Evolutionary conservation across 75 land plant species (phyloP), one percentile per base, ranked within the genome.

Genomic region (Picea glauca): DNA sequence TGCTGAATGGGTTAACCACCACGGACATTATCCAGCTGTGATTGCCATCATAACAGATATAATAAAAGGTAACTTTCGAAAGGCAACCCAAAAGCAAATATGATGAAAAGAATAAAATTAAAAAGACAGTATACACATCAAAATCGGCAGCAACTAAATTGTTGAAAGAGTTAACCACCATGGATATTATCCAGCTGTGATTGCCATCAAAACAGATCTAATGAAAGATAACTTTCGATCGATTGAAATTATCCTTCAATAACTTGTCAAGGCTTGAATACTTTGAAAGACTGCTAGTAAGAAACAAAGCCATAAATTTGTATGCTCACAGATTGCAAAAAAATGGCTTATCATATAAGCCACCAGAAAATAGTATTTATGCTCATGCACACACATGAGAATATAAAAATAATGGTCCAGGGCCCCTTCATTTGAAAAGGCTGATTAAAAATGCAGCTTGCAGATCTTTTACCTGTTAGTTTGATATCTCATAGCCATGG

Each of bases 371-470:
- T n/a, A 43, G 21, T 13, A 43, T 70, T 70, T 70, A 70, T 70
- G 40, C 74, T 20, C 13, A 18, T 46, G 35, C 26, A 70, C 56
- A 70, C 73, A 12, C 46, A 43, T 70, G 12, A 38, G 74, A 70
- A 46, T 43, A 13, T 43, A 20, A 70, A 70, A 70, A 43, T 70
- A 70, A 70, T 70, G 74, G n/a, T 40, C 74, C n/a, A 2, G n/a
- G 11, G 11, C 35, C 74, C 74, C 35, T n/a, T 40, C n/a, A 38
- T 40, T 7, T 70, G 43, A n/a, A 63, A 70, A 70, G 74, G 74
- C 54, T 43, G 17, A 15, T n/a, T 70, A 70, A 70, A 70, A 70
- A 40, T 43, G 74, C 74, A 43, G 74, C 74, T 70, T 40, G 50
- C 35, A 70, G 50, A 43, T 70, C 50, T 70, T 43, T 8, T 8